Percentiles rank a stretch among this genome's conserved stretches.
Evolutionary conservation across 139 green algal species (phyloP).

Genomic region (Chlorella sp.): DNA sequence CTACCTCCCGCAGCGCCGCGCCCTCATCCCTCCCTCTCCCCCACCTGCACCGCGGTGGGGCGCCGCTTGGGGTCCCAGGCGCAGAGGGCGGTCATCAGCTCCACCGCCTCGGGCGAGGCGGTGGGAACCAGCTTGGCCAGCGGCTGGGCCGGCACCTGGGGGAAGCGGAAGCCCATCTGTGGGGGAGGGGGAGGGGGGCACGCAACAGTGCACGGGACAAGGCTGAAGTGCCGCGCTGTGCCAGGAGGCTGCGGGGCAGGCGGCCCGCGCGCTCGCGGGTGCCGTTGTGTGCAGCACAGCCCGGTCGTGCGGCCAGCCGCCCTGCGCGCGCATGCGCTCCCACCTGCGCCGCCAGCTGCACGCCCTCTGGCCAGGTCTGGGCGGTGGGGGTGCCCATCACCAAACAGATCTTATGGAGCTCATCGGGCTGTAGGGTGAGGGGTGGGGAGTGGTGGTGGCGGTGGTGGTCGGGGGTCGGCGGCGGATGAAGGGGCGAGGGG

Average conservation of each 20-base stretch:
- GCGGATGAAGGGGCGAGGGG: too few relatives aligned
- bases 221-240: too few relatives aligned
- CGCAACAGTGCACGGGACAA: too few relatives aligned
- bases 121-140: constrained; percentile 73
- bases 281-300: too few relatives aligned
- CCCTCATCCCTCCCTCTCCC: too few relatives aligned
- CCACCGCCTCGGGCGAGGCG: constrained; percentile 81
- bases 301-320: not conserved
- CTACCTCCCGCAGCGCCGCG: too few relatives aligned
- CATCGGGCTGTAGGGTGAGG: constrained; percentile 71
- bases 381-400: constrained; percentile 87
- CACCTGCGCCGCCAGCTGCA: constrained; percentile 82
- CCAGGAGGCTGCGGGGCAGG: too few relatives aligned
- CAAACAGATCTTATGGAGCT: constrained; percentile 93
- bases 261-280: too few relatives aligned
- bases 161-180: constrained; percentile 57
- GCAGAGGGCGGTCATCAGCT: constrained; percentile 83
- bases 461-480: too few relatives aligned
- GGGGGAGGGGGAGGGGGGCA: not conserved
- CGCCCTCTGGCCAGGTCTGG: constrained; percentile 84
- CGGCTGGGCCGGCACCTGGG: constrained; percentile 63
- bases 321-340: not conserved
- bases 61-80: constrained; percentile 85
- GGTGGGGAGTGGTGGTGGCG: too few relatives aligned
- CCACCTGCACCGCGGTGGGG: constrained; percentile 83